Percentiles rank a stretch among this genome's conserved stretches.
Conservation (phyloP, 1,139 yeast genomes). For the Yamadazyma conglobata region DNA sequence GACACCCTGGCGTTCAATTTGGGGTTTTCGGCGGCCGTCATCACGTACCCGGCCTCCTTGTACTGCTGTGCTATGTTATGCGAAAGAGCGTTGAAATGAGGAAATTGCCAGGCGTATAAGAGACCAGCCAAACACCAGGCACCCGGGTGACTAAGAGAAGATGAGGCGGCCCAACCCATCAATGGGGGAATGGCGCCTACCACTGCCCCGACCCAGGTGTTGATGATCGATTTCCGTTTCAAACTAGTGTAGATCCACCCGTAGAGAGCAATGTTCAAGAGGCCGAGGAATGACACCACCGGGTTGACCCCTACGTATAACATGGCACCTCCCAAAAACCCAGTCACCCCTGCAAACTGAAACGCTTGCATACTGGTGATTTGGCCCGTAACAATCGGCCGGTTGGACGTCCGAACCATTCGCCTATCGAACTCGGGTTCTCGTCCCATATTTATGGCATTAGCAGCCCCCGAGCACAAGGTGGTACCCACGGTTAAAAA, state of each 20-base stretch:
- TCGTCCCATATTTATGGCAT: conserved; percentile 95
- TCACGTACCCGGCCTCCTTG: conserved; percentile 88
- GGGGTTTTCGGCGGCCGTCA: conserved; percentile 95
- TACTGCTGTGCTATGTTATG: conserved; percentile 88
- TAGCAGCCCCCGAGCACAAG: conserved; percentile 88
- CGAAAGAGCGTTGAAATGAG: conserved; percentile 91
- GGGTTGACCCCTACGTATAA: conserved; percentile 82
- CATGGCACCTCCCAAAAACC: conserved; percentile 65
- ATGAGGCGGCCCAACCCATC: conserved; percentile 99
- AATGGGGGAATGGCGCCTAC: conserved; percentile 98
- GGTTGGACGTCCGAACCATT: conserved; percentile 83
- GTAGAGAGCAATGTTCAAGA: conserved; percentile 72
- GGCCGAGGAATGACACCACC: conserved; percentile 75
- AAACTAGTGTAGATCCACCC: conserved; percentile 90
- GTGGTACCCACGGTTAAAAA: conserved; percentile 83
- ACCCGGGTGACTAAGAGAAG: conserved; percentile 78
- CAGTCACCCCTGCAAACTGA: conserved; percentile 71
- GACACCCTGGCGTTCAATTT: conserved; percentile 90
- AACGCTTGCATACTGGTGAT: conserved; percentile 76
- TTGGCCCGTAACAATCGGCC: conserved; percentile 89
- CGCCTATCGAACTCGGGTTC: conserved; percentile 86
- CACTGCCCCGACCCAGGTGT: conserved; percentile 98
- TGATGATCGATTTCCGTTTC: conserved; percentile 76
- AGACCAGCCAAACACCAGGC: conserved; percentile 93
- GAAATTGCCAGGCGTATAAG: conserved; percentile 97